Conservation (phyloP, 2,329 filamentous ascomycete genomes). For the Fusarium solani-melongenae region DNA sequence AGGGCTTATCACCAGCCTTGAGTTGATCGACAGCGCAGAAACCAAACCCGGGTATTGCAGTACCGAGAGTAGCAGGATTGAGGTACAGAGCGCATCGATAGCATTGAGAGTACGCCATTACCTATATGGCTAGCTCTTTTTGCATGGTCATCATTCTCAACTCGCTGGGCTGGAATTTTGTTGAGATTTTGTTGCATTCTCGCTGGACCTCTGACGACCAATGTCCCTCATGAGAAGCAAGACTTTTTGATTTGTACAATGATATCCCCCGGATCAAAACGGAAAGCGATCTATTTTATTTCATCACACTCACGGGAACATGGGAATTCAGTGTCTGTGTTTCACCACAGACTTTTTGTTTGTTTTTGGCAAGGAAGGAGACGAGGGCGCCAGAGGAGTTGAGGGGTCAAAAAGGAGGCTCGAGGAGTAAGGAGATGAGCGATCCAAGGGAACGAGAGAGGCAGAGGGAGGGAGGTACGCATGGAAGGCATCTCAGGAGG, state of each 20-base stretch:
- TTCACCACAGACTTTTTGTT: constrained; percentile 5
- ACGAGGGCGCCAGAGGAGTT: constrained; percentile 10
- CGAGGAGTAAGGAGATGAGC: constrained; percentile 16
- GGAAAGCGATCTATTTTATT: constrained; percentile 31
- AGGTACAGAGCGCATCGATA: neutral
- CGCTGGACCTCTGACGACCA: neutral
- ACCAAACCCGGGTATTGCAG: neutral
- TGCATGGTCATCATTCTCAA: neutral
- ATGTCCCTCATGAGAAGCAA: constrained; percentile 10
- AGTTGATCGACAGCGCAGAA: neutral
- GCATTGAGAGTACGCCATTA: neutral
- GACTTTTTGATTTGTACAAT: constrained; percentile 34
- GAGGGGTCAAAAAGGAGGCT: neutral
- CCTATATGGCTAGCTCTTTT: neutral
- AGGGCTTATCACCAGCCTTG: neutral
- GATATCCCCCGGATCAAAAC: constrained; percentile 36
- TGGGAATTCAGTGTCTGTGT: neutral
- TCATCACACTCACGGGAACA: constrained; percentile 2
- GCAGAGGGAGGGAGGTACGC: neutral
- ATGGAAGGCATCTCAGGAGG: constrained; percentile 6
- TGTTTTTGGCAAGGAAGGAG: constrained; percentile 10
- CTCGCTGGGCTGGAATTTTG: neutral
- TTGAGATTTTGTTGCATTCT: constrained; percentile 4
- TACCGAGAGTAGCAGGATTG: neutral
- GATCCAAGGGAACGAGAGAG: constrained; percentile 6